These are phyloP conservation scores for Xylariaceae sp. DNA, from an alignment of 2,329 filamentous ascomycete genomes.

Conservation along the genomic window DNA sequence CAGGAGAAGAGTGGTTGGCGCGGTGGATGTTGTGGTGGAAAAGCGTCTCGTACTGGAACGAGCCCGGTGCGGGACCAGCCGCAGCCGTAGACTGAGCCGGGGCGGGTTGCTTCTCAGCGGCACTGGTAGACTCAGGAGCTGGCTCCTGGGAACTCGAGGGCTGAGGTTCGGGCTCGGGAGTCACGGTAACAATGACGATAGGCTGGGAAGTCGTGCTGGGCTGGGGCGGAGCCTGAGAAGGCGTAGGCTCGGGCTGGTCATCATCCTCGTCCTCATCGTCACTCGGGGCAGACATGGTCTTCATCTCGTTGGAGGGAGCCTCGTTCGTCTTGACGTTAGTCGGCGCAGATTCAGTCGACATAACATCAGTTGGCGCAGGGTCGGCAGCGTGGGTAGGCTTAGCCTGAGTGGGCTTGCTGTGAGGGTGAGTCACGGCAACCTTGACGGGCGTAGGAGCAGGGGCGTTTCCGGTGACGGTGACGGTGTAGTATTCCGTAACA, in stretches of 20 bases:
- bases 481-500: constrained; percentile 30
- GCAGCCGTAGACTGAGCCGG: not conserved
- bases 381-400: not conserved
- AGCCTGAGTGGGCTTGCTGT: not conserved
- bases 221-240: not conserved
- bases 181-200: constrained; percentile 24
- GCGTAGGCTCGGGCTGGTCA: not conserved
- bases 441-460: constrained; percentile 15
- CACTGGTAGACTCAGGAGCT: constrained; percentile 3
- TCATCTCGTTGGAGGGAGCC: not conserved
- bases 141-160: constrained; percentile 7
- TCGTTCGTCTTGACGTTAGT: too few relatives aligned
- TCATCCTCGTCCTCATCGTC: too few relatives aligned
- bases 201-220: not conserved
- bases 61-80: constrained; percentile 10
- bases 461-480: constrained; percentile 34
- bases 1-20: constrained; percentile 66
- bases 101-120: not conserved
- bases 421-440: not conserved
- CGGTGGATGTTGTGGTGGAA: constrained; percentile 85
- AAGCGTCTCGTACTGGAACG: constrained; percentile 43
- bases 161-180: constrained; percentile 8
- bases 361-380: too few relatives aligned
- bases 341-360: too few relatives aligned
- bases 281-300: not conserved